Evolutionary conservation across 2,329 filamentous ascomycete genomes (phyloP), one percentile per base, ranked within the genome.

Genomic region (Fusarium neocosmosporiellum): DNA sequence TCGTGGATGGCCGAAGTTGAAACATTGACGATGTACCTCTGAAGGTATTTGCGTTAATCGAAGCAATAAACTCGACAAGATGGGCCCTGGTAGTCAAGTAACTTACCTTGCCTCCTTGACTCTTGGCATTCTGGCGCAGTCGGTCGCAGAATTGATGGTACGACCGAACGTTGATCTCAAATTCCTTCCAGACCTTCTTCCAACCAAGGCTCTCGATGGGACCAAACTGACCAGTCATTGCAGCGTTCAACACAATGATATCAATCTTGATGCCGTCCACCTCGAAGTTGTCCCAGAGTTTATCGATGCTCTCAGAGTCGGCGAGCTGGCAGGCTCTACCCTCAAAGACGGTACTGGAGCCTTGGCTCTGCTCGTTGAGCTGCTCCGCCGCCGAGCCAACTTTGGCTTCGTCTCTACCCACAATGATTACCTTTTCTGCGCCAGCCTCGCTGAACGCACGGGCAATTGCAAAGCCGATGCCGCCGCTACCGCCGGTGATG

Each of bases 221-320:
- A 18, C 60, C 60, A 43, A 63, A 63, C 27, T 63, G 60, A 16
- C 20, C 48, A 10, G 60, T 57, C 60, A 63, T 63, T n/a, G 60
- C 60, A 22, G 60, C 60, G 18, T 63, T 63, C 34, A 63, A 16
- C 14, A 63, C 60, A 1, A 57, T 7, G 1, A 57, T 29, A 2
- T 63, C 60, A 14, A 63, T 18, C 7, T 18, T n/a, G 27, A 46
- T 11, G 1, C 60, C 16, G 0, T 63, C 29, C 14, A 5, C n/a
- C 14, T 39, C 36, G 3, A 63, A 18, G 4, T 16, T 7, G 6
- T 46, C 48, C 60, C 60, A 63, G 27, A 63, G 60, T 16, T 20
- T 31, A 8, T 63, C 60, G 6, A 57, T 39, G 20, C 48, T 57
- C 14, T 27, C 60, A n/a, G 60, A 37, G 13, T 55, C 48, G 10